Evolutionary conservation across 306 rosid species (phyloP).

Genomic region (Delonix regia): DNA sequence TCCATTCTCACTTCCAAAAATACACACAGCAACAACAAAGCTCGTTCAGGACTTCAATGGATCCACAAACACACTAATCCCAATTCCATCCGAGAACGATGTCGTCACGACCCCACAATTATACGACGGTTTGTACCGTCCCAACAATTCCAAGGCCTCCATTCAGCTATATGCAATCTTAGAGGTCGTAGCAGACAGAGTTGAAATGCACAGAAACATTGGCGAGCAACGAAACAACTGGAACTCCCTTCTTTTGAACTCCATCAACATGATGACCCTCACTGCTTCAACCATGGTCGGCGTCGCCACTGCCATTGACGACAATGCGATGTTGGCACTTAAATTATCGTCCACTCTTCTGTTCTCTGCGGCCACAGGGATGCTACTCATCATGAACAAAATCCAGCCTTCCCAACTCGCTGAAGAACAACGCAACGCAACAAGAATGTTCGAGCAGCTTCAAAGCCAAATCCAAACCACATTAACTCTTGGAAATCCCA

Average conservation of each 20-base stretch:
- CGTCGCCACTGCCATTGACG: slow-evolving; percentile 37
- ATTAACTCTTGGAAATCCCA: slow-evolving; percentile 38
- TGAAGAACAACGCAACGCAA: slow-evolving; percentile 68
- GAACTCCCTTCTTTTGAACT: slow-evolving; percentile 59
- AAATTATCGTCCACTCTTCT: slow-evolving; percentile 55
- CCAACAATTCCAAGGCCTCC: neutral
- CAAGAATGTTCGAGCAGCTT: slow-evolving; percentile 58
- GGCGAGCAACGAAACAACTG: slow-evolving; percentile 61
- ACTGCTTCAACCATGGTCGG: slow-evolving; percentile 60
- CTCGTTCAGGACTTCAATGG: slow-evolving; percentile 27
- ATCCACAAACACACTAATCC: neutral
- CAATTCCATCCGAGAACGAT: slow-evolving; percentile 10
- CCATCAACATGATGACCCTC: slow-evolving; percentile 69
- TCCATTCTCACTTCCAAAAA: slow-evolving; percentile 29
- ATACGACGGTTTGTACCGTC: neutral
- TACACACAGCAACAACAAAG: neutral
- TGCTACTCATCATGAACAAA: slow-evolving; percentile 55
- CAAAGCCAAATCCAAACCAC: slow-evolving; percentile 46
- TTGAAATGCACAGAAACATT: slow-evolving; percentile 65
- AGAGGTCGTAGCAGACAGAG: slow-evolving; percentile 55
- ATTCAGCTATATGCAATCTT: slow-evolving; percentile 54
- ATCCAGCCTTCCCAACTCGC: slow-evolving; percentile 74
- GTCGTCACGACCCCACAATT: neutral
- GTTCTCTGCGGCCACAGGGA: slow-evolving; percentile 64
- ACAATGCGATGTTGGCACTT: slow-evolving; percentile 33